Percentiles rank a stretch among this genome's conserved stretches.
phyloP scores from a whole-genome alignment of 2,329 filamentous ascomycete genomes.

The Epichloe scottii region DNA sequence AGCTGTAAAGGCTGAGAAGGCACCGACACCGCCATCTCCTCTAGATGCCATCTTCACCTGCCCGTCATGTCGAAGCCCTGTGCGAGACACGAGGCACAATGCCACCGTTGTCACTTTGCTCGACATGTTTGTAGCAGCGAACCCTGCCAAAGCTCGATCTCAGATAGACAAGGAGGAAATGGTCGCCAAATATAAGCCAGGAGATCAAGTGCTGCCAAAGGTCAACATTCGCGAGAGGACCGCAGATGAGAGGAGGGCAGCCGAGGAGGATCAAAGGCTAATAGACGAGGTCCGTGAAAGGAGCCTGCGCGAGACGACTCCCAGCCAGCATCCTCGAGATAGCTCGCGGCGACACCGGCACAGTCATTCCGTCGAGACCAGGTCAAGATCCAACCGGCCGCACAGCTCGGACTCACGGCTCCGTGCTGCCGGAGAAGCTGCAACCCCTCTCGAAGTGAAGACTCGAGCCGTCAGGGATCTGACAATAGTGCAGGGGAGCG shows the following conservation, averaged over 20 bases:
- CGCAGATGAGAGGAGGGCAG: constrained; percentile 38
- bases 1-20: constrained; percentile 42
- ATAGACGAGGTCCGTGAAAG: constrained; percentile 60
- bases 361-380: constrained; percentile 23
- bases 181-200: constrained; percentile 62
- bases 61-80: constrained; percentile 77
- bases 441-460: constrained; percentile 14
- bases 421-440: constrained; percentile 13
- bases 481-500: constrained; percentile 26
- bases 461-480: constrained; percentile 15
- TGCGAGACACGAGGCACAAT: constrained; percentile 81
- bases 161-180: constrained; percentile 66
- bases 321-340: constrained; percentile 25
- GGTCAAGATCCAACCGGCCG: constrained; percentile 19
- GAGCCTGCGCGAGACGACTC: constrained; percentile 57
- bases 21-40: constrained; percentile 35
- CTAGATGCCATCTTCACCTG: constrained; percentile 60
- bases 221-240: constrained; percentile 38
- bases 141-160: constrained; percentile 61
- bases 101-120: constrained; percentile 80
- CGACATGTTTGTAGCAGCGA: constrained; percentile 73
- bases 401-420: constrained; percentile 19
- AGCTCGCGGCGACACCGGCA: constrained; percentile 18
- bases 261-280: constrained; percentile 56
- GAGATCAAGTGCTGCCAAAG: constrained; percentile 66